phyloP scores from a whole-genome alignment of 306 rosid species.

The Comarum palustre region DNA sequence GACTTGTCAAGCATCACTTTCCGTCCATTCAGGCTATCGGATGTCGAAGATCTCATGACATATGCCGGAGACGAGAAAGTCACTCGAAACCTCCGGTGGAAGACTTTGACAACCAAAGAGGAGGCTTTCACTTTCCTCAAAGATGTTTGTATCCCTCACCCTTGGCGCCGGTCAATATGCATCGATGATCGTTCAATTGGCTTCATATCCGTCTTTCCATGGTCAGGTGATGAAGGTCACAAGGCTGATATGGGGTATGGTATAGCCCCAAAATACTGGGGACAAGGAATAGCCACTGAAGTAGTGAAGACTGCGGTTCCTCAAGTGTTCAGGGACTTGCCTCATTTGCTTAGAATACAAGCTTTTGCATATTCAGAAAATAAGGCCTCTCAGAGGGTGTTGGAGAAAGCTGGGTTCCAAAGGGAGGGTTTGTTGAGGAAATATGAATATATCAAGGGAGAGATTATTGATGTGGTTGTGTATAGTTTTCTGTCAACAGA shows the following conservation, averaged over 20 bases:
- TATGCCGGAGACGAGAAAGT: conserved; percentile 61
- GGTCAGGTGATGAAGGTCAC: conserved; percentile 40
- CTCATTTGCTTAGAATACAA: conserved; percentile 49
- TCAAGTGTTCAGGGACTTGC: conserved; percentile 41
- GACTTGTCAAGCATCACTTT: conserved; percentile 34
- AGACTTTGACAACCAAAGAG: conserved; percentile 42
- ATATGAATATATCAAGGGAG: conserved; percentile 38
- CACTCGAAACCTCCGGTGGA: conserved; percentile 31
- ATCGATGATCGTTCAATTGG: conserved; percentile 45
- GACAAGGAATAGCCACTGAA: conserved; percentile 46
- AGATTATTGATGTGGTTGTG: conserved; percentile 32
- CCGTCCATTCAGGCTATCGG: conserved; percentile 46
- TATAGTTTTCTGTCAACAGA: conserved; percentile 45
- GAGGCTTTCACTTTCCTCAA: conserved; percentile 52
- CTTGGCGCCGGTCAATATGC: conserved; percentile 59
- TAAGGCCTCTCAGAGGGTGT: conserved; percentile 56
- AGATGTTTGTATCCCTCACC: conserved; percentile 59
- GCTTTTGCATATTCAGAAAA: conserved; percentile 37
- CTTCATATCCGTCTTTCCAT: conserved; percentile 31
- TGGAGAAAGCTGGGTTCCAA: conserved; percentile 60
- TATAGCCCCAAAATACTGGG: conserved; percentile 46
- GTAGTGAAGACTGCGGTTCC: conserved; percentile 42
- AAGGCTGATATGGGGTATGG: conserved; percentile 51
- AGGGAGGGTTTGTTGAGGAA: conserved; percentile 59
- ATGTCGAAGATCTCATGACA: conserved; percentile 49